Evolutionary conservation across 2,329 filamentous ascomycete genomes (phyloP), one percentile per base, ranked within the genome.

Genomic region (Pestalotiopsis sp.): DNA sequence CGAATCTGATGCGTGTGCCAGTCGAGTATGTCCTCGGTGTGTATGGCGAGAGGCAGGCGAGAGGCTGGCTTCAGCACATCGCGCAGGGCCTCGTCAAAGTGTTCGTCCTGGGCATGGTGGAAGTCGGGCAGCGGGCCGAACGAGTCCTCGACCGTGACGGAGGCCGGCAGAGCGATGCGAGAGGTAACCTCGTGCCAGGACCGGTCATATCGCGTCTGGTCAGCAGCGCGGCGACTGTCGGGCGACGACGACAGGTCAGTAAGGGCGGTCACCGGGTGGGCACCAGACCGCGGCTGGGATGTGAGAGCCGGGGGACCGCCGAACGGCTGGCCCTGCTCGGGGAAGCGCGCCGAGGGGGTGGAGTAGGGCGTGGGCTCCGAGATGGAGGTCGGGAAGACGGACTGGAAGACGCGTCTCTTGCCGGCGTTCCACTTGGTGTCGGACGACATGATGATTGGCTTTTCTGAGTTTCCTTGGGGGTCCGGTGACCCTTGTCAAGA

Each of bases 1-100:
- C 88, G 84, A 57, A 88, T 87, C 77, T 91, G 88, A 67, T 87
- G 84, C 27, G 85, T 86, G 75, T 91, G 87, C 89, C 89, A 91
- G 31, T 81, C 77, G 31, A 90, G 72, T 52, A 91, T 79, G 73
- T 90, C 85, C 52, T 89, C 87, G 14, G 84, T 88, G 68, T 86
- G 83, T 13, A 77, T 72, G 20, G 88, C 87, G 7, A 81, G 77
- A 38, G 88, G 88, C 23, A 87, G 77, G 62, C 82, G 77, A 3
- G 72, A 73, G 63, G 76, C 70, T 59, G 88, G 84, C 66, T 87
- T 77, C 59, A 90, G 77, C 23, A 91, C 80, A 61, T 88, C 78
- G n/a, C 80, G 78, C 12, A 91, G 79, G 49, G 88, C 86, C 39
- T 85, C 80, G 69, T 82, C 78, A 73, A 91, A 90, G 6, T 78